Evolutionary conservation across 768 basidiomycete genomes (phyloP).

Genomic region (Mycena galopus): DNA sequence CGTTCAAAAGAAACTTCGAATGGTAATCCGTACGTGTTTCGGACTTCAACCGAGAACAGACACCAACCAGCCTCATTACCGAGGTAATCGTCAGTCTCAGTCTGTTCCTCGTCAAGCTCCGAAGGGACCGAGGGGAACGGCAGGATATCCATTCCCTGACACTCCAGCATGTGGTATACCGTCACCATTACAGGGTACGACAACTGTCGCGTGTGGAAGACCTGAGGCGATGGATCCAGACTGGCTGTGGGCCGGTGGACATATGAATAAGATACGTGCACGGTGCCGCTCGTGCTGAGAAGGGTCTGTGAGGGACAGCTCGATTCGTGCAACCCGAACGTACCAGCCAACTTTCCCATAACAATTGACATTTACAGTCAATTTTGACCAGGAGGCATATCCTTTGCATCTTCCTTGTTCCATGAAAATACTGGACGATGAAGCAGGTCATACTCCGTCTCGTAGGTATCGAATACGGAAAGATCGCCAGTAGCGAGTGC

Average conservation of each 20-base stretch:
- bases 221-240: slow-evolving; percentile 51
- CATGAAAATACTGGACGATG: slow-evolving; percentile 87
- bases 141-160: slow-evolving; percentile 84
- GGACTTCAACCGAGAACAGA: slow-evolving; percentile 89
- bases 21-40: slow-evolving; percentile 91
- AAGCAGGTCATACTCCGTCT: slow-evolving; percentile 86
- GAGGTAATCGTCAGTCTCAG: slow-evolving; percentile 44
- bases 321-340: slow-evolving; percentile 45
- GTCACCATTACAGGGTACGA: slow-evolving; percentile 92
- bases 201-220: slow-evolving; percentile 90
- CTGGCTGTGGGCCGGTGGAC: slow-evolving; percentile 60
- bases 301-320: slow-evolving; percentile 31
- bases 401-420: slow-evolving; percentile 63
- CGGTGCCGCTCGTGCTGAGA: slow-evolving; percentile 77
- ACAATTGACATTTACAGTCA: slow-evolving; percentile 78
- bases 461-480: slow-evolving; percentile 88
- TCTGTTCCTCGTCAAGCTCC: slow-evolving; percentile 38
- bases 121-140: slow-evolving; percentile 62
- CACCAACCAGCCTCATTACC: slow-evolving; percentile 80
- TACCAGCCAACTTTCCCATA: slow-evolving; percentile 95
- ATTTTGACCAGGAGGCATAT: slow-evolving; percentile 77
- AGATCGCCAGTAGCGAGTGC: slow-evolving; percentile 85
- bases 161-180: slow-evolving; percentile 96
- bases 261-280: slow-evolving; percentile 88
- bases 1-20: slow-evolving; percentile 90